Base-by-base conservation (phyloP, 1,284 basidiomycete species). In the Ustilago nuda region DNA sequence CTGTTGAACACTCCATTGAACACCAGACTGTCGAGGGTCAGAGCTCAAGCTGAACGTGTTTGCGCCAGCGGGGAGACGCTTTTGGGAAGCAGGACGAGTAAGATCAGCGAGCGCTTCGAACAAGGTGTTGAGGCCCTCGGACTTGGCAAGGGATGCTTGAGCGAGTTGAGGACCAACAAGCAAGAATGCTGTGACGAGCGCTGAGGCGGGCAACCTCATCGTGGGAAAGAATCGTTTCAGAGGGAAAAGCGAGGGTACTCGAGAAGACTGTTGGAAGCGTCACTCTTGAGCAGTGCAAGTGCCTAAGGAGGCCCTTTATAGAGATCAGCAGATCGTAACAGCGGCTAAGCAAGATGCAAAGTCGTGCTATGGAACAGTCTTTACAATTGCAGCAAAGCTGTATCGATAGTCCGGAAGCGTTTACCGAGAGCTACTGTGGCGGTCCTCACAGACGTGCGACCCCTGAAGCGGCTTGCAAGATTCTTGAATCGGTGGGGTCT, bases 81-180 rank as follows among this genome's bases (percentile, higher is more conserved):
- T 74, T 17, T 61, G 54, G 2, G 55, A 59, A 13, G 64, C 50
- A 30, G 72, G 55, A 33, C 76, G 76, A 15, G 67, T 68, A 32
- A 78, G 52, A 52, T 80, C 78, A 3, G 71, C 78, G 8, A 80
- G 66, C 33, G 59, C 70, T 27, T 76, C 56, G 61, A 56, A 79
- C 41, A 79, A 62, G 19, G 62, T 60, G 41, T 54, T 68, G 52
- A 72, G 60, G n/a, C 67, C 61, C 9, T 56, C 53, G 1, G 69
- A 71, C 45, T 68, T 66, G 46, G 68, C 67, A 7, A 78, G 64
- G 2, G 76, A 78, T 5, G 71, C 76, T 43, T 62, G 56, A 41
- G 64, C 64, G 4, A 32, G 60, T 43, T 63, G 60, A 23, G 64
- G 60, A 3, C 60, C 54, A n/a, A 48, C 51, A 27, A 78, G 61